phyloP scores from a whole-genome alignment of 1,284 basidiomycete genomes.

The Sphagnurus paluster region DNA sequence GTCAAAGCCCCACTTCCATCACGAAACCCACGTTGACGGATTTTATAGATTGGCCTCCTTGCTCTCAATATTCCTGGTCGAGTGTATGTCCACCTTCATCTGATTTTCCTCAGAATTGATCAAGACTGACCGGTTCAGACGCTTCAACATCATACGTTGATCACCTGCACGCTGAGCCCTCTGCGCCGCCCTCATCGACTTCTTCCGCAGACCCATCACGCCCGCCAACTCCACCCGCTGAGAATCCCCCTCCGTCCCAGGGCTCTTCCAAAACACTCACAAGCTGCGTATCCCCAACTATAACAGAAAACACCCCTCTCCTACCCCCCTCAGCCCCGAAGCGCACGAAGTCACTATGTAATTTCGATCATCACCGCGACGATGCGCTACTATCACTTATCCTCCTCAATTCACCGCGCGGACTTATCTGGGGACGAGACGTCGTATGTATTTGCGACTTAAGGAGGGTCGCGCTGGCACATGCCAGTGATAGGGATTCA shows the following conservation, averaged over 20 bases:
- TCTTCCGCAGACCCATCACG: slow-evolving; percentile 23
- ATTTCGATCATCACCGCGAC: slow-evolving; percentile 11
- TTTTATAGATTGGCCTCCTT: slow-evolving; percentile 56
- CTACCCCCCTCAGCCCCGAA: slow-evolving; percentile 11
- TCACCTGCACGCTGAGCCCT: slow-evolving; percentile 58
- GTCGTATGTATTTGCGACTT: slow-evolving; percentile 18
- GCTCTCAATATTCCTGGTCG: slow-evolving; percentile 69
- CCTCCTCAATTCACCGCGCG: slow-evolving; percentile 28
- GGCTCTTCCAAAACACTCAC: neutral
- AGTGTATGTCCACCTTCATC: slow-evolving; percentile 52
- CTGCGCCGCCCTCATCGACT: slow-evolving; percentile 42
- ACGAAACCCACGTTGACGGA: neutral
- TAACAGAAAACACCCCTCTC: slow-evolving; percentile 17
- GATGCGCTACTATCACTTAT: slow-evolving; percentile 18
- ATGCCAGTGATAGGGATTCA: slow-evolving; percentile 4
- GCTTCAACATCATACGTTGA: slow-evolving; percentile 73
- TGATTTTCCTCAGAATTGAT: neutral
- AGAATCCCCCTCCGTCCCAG: neutral
- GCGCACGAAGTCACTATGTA: slow-evolving; percentile 19
- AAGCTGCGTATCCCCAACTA: neutral
- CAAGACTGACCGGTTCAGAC: slow-evolving; percentile 41
- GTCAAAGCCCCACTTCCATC: slow-evolving; percentile 26
- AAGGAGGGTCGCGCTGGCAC: slow-evolving; percentile 11
- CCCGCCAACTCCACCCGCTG: slow-evolving; percentile 12
- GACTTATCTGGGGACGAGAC: slow-evolving; percentile 17